Conservation (phyloP, 1,284 basidiomycete genomes). For the Apiotrichum akiyoshidainum region DNA sequence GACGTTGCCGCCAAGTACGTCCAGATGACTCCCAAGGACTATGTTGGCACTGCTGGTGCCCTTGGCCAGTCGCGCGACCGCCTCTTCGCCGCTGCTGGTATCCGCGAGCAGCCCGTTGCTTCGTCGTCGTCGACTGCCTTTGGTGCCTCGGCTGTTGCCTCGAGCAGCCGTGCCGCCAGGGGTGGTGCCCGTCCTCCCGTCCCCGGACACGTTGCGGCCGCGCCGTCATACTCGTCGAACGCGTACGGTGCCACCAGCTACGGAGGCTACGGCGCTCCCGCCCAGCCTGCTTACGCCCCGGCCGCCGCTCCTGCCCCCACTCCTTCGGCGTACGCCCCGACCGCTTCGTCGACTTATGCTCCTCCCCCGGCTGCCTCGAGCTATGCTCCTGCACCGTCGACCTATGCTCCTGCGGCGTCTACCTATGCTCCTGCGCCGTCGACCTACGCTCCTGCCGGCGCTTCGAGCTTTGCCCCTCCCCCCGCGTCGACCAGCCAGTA, state of each 20-base stretch:
- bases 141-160: slow-evolving; percentile 6
- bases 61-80: slow-evolving; percentile 62
- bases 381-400: background rate
- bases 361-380: background rate
- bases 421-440: slow-evolving; percentile 21
- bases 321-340: background rate
- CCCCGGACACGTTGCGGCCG: slow-evolving; percentile 6
- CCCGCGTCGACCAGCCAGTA: slow-evolving; percentile 3
- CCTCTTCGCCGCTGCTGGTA: slow-evolving; percentile 38
- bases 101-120: slow-evolving; percentile 12
- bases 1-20: slow-evolving; percentile 78
- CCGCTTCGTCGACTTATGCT: background rate
- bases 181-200: slow-evolving; percentile 11
- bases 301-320: background rate
- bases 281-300: background rate
- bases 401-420: slow-evolving; percentile 28
- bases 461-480: slow-evolving; percentile 8
- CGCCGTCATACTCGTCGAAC: slow-evolving; percentile 14
- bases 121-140: slow-evolving; percentile 17
- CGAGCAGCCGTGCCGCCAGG: slow-evolving; percentile 6
- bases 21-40: slow-evolving; percentile 74
- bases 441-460: slow-evolving; percentile 26
- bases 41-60: slow-evolving; percentile 60
- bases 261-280: slow-evolving; percentile 7
- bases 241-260: slow-evolving; percentile 4